Evolutionary conservation across 345 rosid species (phyloP), one percentile per base, ranked within the genome.

Genomic region (Trapa incisa): DNA sequence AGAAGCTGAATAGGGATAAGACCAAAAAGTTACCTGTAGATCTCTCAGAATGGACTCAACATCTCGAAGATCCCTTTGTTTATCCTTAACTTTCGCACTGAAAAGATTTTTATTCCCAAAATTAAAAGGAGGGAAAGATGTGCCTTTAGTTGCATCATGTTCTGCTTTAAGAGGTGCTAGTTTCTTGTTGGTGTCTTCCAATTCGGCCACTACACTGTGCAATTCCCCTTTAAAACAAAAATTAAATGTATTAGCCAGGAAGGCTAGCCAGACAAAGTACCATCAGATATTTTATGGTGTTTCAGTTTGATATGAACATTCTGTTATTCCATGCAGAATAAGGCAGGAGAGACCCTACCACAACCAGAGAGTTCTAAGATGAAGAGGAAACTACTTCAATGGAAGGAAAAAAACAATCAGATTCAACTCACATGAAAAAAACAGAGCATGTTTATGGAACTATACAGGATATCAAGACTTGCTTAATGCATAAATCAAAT

Each of bases 61-160:
- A 69, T 95, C 90, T 69, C 79, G 86, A 68, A 85, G 58, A 70
- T 87, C 89, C 70, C 81, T 85, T 69, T 85, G 90, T 75, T 83
- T 92, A 75, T 87, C 96, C 76, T 75, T 85, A 58, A 75, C 73
- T 77, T 53, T 85, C 72, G 91, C 96, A 45, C 75, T 77, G 64
- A 83, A 66, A 78, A 74, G 79, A 74, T 75, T 87, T 73, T 86
- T 89, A 77, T 73, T 83, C 61, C 92, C 87, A 32, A 83, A 61
- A 73, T 78, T 89, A 75, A 91, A 61, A 68, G 88, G 84, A 61
- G 96, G 96, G 68, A 87, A 84, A 78, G 83, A 79, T 29, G 86
- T 77, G 75, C 95, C 96, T 72, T 81, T 82, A 17, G 86, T 82
- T 57, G 90, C 88, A 85, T 91, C 97, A 74, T 83, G 86, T 72